A percentile compares a stretch with the other conserved stretches of the same genome.
Evolutionary conservation across 257 asterid genomes (phyloP).

Genomic region (Verbena officinalis): DNA sequence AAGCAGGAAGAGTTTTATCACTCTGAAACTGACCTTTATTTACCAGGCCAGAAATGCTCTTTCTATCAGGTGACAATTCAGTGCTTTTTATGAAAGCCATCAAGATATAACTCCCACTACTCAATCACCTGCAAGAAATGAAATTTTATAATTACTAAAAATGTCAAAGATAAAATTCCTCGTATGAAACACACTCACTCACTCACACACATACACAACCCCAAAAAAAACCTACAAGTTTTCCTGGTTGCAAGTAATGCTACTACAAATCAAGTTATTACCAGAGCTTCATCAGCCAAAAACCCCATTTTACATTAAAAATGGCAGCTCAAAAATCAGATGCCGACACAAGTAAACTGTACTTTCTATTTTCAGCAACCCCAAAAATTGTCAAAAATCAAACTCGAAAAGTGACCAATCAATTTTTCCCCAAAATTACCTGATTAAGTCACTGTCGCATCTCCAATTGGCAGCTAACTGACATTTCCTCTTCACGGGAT

Average conservation of each 20-base stretch:
- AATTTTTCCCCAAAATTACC: background rate
- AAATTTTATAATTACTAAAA: constrained; percentile 7
- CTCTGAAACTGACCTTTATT: constrained; percentile 45
- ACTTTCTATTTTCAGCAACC: constrained; percentile 2
- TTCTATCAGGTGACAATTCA: constrained; percentile 51
- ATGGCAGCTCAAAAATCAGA: background rate
- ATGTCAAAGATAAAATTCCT: background rate
- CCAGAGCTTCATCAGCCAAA: background rate
- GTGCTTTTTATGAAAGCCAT: constrained; percentile 54
- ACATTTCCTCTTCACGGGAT: constrained; percentile 17
- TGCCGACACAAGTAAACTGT: background rate
- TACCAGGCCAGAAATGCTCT: constrained; percentile 42
- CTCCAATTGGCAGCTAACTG: constrained; percentile 31
- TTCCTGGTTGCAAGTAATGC: too few species aligned
- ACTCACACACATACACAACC: too few species aligned
- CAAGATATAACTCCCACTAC: constrained; percentile 38
- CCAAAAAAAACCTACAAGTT: too few species aligned
- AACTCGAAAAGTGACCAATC: background rate
- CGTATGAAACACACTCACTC: background rate
- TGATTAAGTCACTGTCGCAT: background rate
- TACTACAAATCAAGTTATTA: background rate
- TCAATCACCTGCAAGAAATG: constrained; percentile 49
- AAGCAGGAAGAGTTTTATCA: constrained; percentile 41
- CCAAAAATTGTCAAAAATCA: background rate
- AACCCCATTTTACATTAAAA: background rate